These are phyloP conservation scores for Fusarium dimerum DNA, from an alignment of 2,329 filamentous ascomycete genomes.

Conservation along the genomic window DNA sequence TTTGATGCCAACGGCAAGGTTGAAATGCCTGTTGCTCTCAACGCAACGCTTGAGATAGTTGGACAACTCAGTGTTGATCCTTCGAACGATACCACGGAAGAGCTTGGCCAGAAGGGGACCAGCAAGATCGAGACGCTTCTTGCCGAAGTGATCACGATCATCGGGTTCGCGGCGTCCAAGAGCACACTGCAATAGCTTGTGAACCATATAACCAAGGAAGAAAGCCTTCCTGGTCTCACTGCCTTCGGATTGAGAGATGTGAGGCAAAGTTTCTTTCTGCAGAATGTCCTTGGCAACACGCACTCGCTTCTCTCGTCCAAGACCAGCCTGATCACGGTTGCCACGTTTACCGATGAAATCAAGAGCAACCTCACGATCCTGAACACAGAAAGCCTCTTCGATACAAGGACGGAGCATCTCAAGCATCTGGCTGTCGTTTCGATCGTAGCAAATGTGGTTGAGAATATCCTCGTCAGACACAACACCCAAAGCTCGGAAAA, in stretches of 20 bases:
- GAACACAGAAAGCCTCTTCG: conserved; percentile 94
- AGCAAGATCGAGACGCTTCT: conserved; percentile 95
- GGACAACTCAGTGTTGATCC: conserved; percentile 88
- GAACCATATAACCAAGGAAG: conserved; percentile 98
- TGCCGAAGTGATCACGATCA: conserved; percentile 97
- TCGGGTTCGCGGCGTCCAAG: conserved; percentile 92
- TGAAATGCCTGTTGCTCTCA: conserved; percentile 86
- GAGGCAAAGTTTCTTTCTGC: conserved; percentile 94
- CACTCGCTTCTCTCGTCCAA: conserved; percentile 83
- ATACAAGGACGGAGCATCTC: conserved; percentile 98
- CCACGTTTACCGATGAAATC: conserved; percentile 96
- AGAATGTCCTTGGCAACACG: conserved; percentile 91
- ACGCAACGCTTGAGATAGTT: conserved; percentile 91
- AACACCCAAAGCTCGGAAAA: conserved; percentile 92
- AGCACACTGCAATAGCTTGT: conserved; percentile 90
- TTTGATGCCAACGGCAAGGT: conserved; percentile 87
- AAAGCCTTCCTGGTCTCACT: conserved; percentile 96
- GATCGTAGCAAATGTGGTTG: conserved; percentile 96
- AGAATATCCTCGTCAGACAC: conserved; percentile 98
- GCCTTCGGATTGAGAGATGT: conserved; percentile 93
- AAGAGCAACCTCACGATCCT: conserved; percentile 89
- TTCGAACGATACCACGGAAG: conserved; percentile 88
- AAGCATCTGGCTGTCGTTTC: conserved; percentile 93
- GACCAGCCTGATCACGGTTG: conserved; percentile 58
- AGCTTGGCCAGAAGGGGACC: conserved; percentile 94